A percentile compares a stretch with the other conserved stretches of the same genome.
Evolutionary conservation across 2,329 filamentous ascomycete genomes (phyloP).

Genomic region (Piedraia hortae): DNA sequence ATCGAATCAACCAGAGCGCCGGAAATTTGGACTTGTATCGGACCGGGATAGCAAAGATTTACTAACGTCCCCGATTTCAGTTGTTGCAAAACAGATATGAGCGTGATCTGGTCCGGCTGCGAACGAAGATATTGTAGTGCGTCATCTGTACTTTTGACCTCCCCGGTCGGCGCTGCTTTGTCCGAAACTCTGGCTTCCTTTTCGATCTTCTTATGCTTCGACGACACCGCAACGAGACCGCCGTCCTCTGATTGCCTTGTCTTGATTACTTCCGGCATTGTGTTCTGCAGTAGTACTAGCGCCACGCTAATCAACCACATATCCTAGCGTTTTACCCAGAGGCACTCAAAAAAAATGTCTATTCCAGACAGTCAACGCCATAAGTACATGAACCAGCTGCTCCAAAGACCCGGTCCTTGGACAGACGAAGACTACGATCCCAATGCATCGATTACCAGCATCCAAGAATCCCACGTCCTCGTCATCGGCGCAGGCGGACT

Average conservation of each 20-base stretch:
- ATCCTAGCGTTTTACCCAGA: too few relatives aligned
- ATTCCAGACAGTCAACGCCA: conserved; percentile 1
- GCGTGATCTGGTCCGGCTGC: conserved; percentile 13
- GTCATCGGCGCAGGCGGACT: conserved; percentile 70
- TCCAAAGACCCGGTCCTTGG: conserved; percentile 53
- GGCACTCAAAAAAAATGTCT: neutral
- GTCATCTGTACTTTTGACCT: too few relatives aligned
- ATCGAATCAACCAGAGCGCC: conserved; percentile 47
- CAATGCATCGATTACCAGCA: conserved; percentile 24
- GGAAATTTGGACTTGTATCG: conserved; percentile 45
- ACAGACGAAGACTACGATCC: conserved; percentile 31
- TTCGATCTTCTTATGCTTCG: too few relatives aligned
- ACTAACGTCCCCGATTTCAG: too few relatives aligned
- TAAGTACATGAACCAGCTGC: conserved; percentile 58
- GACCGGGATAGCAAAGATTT: conserved; percentile 33
- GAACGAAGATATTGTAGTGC: conserved; percentile 16
- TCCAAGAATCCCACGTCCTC: conserved; percentile 36
- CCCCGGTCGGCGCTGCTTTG: too few relatives aligned
- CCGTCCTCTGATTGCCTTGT: too few relatives aligned
- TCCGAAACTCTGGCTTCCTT: too few relatives aligned
- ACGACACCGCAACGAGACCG: too few relatives aligned
- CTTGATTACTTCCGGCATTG: too few relatives aligned
- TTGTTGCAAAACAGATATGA: conserved; percentile 7
- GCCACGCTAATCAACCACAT: too few relatives aligned
- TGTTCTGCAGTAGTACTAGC: too few relatives aligned